phyloP scores from a whole-genome alignment of 2,329 filamentous ascomycete genomes.

The Colletotrichum siamense region DNA sequence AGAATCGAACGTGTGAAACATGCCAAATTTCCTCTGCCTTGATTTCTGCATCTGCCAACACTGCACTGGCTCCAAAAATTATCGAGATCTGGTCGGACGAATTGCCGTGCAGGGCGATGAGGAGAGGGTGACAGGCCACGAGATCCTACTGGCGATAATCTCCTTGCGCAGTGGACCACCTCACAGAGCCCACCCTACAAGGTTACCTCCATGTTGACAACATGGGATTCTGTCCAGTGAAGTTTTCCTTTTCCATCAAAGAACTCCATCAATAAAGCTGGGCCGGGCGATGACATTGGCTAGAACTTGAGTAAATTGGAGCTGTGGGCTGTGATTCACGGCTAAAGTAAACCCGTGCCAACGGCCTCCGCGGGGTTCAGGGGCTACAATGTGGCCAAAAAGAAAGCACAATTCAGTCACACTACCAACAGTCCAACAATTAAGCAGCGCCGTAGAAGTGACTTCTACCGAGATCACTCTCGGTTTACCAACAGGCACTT shows the following conservation, averaged over 20 bases:
- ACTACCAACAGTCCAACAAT: background rate
- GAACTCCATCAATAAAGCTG: background rate
- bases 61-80: background rate
- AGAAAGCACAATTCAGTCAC: background rate
- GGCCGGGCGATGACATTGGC: background rate
- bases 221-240: background rate
- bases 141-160: background rate
- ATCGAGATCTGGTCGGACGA: conserved; percentile 5
- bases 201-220: background rate
- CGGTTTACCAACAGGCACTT: background rate
- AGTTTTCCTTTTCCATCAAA: background rate
- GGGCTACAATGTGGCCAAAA: background rate
- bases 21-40: conserved; percentile 17
- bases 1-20: background rate
- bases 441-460: background rate
- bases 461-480: background rate
- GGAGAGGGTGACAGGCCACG: background rate
- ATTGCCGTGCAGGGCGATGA: conserved; percentile 1
- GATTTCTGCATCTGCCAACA: conserved; percentile 8
- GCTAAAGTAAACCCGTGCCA: background rate
- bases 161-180: background rate
- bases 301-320: background rate
- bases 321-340: background rate
- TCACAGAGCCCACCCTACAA: background rate
- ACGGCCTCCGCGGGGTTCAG: background rate